Evolutionary conservation across 2,329 filamentous ascomycete species (phyloP).

Genomic region (Talaromyces sp.): DNA sequence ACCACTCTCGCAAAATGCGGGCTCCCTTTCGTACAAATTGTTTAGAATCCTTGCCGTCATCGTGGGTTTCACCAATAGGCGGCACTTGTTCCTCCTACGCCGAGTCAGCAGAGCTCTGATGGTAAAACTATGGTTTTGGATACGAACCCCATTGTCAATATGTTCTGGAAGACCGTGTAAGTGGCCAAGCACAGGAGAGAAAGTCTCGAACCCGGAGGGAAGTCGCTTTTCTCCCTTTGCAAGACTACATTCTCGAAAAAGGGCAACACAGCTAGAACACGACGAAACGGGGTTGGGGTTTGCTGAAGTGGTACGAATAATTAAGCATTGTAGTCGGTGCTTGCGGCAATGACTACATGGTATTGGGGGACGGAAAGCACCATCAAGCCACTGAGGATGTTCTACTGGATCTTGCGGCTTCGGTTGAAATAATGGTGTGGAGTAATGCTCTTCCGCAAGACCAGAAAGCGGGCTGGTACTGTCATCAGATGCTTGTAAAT

Average conservation of each 20-base stretch:
- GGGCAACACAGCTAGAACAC: slow-evolving; percentile 55
- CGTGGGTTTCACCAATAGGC: neutral
- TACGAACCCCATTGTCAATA: slow-evolving; percentile 26
- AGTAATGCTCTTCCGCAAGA: neutral
- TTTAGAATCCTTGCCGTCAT: slow-evolving; percentile 31
- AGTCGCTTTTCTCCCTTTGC: slow-evolving; percentile 50
- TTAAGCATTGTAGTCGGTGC: slow-evolving; percentile 52
- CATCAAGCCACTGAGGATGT: slow-evolving; percentile 41
- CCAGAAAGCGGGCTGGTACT: neutral
- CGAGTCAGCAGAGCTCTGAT: neutral
- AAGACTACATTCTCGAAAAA: slow-evolving; percentile 56
- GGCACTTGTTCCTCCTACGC: neutral
- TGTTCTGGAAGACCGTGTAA: slow-evolving; percentile 53
- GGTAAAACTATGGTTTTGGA: neutral
- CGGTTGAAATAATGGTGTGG: neutral
- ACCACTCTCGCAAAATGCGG: slow-evolving; percentile 52
- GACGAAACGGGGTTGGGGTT: slow-evolving; percentile 55
- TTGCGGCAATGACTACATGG: slow-evolving; percentile 52
- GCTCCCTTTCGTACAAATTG: slow-evolving; percentile 51
- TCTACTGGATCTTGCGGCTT: slow-evolving; percentile 18
- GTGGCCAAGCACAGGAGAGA: slow-evolving; percentile 51
- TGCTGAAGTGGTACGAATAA: slow-evolving; percentile 50
- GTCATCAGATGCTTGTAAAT: neutral
- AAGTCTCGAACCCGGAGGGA: slow-evolving; percentile 52
- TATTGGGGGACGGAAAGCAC: slow-evolving; percentile 45